These are phyloP conservation scores for Cryphonectria nitschkei DNA, from an alignment of 2,329 filamentous ascomycete species.

Conservation along the genomic window DNA sequence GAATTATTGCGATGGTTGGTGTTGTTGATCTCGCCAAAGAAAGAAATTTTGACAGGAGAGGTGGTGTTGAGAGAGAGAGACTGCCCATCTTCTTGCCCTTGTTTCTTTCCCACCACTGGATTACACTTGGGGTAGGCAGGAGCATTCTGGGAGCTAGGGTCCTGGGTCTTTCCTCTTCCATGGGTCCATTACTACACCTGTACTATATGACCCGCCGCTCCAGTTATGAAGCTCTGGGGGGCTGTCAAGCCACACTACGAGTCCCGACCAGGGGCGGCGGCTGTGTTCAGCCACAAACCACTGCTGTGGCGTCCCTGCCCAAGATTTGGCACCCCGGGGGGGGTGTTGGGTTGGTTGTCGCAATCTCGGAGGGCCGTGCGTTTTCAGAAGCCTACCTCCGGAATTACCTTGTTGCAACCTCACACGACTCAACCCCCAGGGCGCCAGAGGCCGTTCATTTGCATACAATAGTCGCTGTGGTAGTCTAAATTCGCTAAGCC, in stretches of 20 bases:
- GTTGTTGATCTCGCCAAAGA: neutral
- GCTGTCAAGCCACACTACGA: neutral
- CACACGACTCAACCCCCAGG: neutral
- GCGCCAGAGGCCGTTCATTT: neutral
- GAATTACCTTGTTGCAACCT: neutral
- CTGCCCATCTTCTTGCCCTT: neutral
- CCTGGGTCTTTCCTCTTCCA: neutral
- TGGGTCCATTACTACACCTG: neutral
- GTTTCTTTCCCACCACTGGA: neutral
- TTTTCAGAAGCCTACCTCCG: neutral
- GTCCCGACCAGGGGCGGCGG: no score
- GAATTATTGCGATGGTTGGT: slow-evolving; percentile 1
- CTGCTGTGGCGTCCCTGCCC: neutral
- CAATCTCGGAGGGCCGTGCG: slow-evolving; percentile 4
- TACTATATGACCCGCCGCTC: neutral
- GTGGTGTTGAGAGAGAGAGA: neutral
- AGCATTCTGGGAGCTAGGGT: neutral
- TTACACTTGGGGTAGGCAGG: neutral
- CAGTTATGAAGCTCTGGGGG: neutral
- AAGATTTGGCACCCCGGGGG: neutral
- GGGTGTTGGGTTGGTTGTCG: neutral
- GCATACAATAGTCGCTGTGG: slow-evolving; percentile 2
- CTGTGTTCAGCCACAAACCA: slow-evolving; percentile 2
- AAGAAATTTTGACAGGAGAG: neutral
- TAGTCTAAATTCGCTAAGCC: slow-evolving; percentile 2